phyloP scores from a whole-genome alignment of 225 moss, liverwort and hornwort genomes.

The Pleurozium schreberi region DNA sequence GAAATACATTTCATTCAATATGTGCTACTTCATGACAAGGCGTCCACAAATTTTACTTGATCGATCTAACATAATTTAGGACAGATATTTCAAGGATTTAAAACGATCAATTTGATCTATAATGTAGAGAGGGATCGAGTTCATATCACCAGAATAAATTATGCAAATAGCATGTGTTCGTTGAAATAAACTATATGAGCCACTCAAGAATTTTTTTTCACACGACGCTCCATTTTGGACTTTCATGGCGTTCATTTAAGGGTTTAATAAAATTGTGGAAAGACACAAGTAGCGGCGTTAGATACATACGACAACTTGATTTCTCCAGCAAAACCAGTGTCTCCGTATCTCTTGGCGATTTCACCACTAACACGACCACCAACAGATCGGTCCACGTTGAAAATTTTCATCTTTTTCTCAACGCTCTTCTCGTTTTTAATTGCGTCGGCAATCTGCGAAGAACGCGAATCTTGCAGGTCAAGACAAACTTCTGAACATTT shows the following conservation, averaged over 20 bases:
- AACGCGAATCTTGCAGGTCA: not conserved
- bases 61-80: not conserved
- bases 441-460: slow-evolving; percentile 56
- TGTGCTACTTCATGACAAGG: not conserved
- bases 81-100: not conserved
- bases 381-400: slow-evolving; percentile 76
- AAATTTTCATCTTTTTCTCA: slow-evolving; percentile 51
- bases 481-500: not conserved
- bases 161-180: not conserved
- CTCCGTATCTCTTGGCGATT: slow-evolving; percentile 91
- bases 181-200: not conserved
- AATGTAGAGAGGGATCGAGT: not conserved
- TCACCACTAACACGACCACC: slow-evolving; percentile 74
- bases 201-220: not conserved
- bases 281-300: not conserved
- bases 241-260: not conserved
- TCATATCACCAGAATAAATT: not conserved
- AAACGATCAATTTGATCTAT: not conserved
- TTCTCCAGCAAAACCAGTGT: slow-evolving; percentile 76
- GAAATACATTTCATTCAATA: not conserved
- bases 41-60: not conserved
- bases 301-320: slow-evolving; percentile 58
- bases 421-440: slow-evolving; percentile 66
- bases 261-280: not conserved
- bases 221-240: not conserved